Percentiles rank a stretch among this genome's conserved stretches.
Evolutionary conservation across 2,329 filamentous ascomycete genomes (phyloP).

Genomic region (Fusarium sp.): DNA sequence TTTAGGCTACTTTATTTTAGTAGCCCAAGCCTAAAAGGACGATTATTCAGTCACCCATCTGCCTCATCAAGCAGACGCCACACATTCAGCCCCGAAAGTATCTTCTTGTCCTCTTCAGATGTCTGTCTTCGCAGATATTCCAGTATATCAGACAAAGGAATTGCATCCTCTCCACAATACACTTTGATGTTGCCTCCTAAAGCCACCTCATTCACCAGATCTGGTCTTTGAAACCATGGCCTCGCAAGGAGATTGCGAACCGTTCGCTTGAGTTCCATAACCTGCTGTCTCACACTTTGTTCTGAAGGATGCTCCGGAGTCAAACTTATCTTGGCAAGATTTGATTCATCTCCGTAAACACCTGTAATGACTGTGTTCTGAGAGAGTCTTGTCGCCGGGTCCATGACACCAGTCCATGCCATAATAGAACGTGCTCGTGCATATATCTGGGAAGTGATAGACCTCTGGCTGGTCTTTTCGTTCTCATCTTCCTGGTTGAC

Average conservation of each 20-base stretch:
- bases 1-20: too few relatives aligned
- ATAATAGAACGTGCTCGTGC: background rate
- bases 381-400: background rate
- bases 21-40: too few relatives aligned
- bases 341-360: background rate
- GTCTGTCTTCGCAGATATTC: background rate
- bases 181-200: background rate
- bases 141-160: background rate
- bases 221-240: background rate
- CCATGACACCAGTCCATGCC: background rate
- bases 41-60: too few relatives aligned
- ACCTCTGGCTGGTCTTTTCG: background rate
- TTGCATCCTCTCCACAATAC: background rate
- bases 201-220: background rate
- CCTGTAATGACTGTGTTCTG: background rate
- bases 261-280: background rate
- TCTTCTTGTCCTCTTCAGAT: background rate
- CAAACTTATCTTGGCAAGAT: background rate
- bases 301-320: background rate
- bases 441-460: background rate
- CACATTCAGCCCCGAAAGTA: background rate
- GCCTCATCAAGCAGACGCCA: background rate
- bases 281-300: rapidly evolving
- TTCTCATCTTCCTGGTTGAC: background rate
- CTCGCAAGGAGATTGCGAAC: background rate